A percentile compares a stretch with the other conserved stretches of the same genome.
phyloP scores from a whole-genome alignment of 2,329 filamentous ascomycete genomes.

The Trichoderma citrinoviride region DNA sequence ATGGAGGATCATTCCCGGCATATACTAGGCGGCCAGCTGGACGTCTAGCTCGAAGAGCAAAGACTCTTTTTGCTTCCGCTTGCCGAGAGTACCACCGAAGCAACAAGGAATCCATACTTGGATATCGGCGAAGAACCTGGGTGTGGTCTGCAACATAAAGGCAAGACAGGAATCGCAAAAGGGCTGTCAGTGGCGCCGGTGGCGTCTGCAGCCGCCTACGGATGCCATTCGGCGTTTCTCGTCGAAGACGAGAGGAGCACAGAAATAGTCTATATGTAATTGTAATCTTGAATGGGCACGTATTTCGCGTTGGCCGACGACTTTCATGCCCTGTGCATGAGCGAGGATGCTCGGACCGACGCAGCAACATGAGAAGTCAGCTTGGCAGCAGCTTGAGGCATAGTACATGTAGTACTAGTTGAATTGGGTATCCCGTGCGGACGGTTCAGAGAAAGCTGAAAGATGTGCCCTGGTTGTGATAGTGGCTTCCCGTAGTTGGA shows the following conservation, averaged over 20 bases:
- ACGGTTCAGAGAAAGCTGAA: neutral
- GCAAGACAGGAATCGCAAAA: neutral
- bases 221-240: constrained; percentile 19
- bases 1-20: constrained; percentile 77
- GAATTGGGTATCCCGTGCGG: neutral
- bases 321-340: neutral
- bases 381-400: neutral
- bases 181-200: neutral
- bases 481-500: neutral
- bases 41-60: neutral
- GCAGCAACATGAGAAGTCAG: neutral
- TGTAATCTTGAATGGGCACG: constrained; percentile 1
- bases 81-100: constrained; percentile 1
- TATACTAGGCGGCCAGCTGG: constrained; percentile 62
- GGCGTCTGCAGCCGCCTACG: neutral
- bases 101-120: neutral
- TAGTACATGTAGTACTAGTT: neutral
- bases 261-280: constrained; percentile 20
- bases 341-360: neutral
- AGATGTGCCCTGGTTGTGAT: neutral
- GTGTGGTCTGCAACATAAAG: neutral
- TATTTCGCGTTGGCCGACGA: neutral
- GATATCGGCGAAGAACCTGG: neutral
- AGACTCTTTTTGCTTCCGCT: neutral
- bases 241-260: neutral